Conservation (phyloP, 2,329 filamentous ascomycete genomes). For the Pestalotiopsis sp. region DNA sequence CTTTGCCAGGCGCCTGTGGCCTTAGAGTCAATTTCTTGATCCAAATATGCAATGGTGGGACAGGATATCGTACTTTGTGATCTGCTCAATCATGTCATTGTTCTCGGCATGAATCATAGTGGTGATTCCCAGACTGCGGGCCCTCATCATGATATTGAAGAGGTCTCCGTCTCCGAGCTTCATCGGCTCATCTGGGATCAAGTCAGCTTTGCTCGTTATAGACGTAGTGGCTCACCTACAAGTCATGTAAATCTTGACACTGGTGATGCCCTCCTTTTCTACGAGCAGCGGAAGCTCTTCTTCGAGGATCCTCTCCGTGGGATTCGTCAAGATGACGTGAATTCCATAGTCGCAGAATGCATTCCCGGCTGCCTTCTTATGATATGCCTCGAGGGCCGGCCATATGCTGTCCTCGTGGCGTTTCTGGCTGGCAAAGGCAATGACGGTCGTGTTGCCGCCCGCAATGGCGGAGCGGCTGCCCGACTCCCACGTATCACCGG, state of each 20-base stretch:
- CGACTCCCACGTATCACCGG: slow-evolving; percentile 44
- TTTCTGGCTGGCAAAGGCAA: slow-evolving; percentile 50
- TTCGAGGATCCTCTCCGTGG: slow-evolving; percentile 20
- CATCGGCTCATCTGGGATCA: slow-evolving; percentile 28
- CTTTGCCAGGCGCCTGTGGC: slow-evolving; percentile 18
- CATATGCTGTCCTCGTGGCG: slow-evolving; percentile 41
- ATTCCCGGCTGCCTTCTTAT: slow-evolving; percentile 36
- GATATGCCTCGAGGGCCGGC: slow-evolving; percentile 43
- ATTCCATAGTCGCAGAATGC: slow-evolving; percentile 61
- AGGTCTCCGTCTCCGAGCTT: slow-evolving; percentile 40
- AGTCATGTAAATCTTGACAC: slow-evolving; percentile 13
- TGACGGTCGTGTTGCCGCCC: slow-evolving; percentile 51
- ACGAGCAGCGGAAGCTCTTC: slow-evolving; percentile 8
- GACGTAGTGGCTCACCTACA: neutral
- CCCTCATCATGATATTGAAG: slow-evolving; percentile 43
- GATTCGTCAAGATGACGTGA: slow-evolving; percentile 36
- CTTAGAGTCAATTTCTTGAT: neutral
- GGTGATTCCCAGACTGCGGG: slow-evolving; percentile 42
- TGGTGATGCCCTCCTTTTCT: slow-evolving; percentile 6
- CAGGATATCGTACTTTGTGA: slow-evolving; percentile 29
- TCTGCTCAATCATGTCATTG: slow-evolving; percentile 46
- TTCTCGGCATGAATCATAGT: slow-evolving; percentile 54
- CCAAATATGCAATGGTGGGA: slow-evolving; percentile 8
- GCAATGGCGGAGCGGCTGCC: slow-evolving; percentile 48
- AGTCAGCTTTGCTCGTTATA: neutral